Conservation (phyloP, 2,329 filamentous ascomycete species). For the Graphilbum sp. region DNA sequence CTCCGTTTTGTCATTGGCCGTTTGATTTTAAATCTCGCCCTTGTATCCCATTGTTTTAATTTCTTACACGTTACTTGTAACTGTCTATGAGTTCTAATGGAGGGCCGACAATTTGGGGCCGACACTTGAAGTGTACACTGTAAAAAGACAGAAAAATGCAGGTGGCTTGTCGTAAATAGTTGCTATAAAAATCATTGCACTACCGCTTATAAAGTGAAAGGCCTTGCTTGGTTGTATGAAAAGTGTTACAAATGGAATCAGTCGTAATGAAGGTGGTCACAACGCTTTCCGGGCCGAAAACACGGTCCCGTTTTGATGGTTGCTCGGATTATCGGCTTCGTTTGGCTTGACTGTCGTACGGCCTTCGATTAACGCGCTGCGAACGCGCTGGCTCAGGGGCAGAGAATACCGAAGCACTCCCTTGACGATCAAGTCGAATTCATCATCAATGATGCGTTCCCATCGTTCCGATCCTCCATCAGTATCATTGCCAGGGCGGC, state of each 20-base stretch:
- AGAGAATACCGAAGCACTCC: slow-evolving; percentile 74
- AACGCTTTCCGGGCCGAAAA: slow-evolving; percentile 5
- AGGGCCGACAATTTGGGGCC: too few species aligned
- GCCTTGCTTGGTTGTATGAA: background rate
- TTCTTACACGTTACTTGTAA: too few species aligned
- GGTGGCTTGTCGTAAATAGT: too few species aligned
- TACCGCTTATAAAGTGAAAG: too few species aligned
- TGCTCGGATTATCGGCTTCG: slow-evolving; percentile 35
- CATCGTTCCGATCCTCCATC: slow-evolving; percentile 73
- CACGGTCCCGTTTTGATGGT: slow-evolving; percentile 22
- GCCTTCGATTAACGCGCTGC: slow-evolving; percentile 43
- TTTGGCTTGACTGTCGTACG: slow-evolving; percentile 45
- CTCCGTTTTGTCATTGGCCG: too few species aligned
- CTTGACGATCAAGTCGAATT: slow-evolving; percentile 84
- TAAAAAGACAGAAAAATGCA: too few species aligned
- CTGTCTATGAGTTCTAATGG: too few species aligned
- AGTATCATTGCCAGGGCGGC: slow-evolving; percentile 75
- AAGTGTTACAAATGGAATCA: background rate
- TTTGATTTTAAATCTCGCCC: too few species aligned
- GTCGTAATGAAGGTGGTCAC: background rate
- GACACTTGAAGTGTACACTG: too few species aligned
- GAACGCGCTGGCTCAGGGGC: slow-evolving; percentile 41
- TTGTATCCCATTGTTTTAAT: too few species aligned
- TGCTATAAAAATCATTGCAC: too few species aligned
- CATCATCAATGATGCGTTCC: slow-evolving; percentile 79